Percentiles rank a stretch among this genome's conserved stretches.
These are phyloP conservation scores for Acanthamoeba lenticulata DNA, from an alignment of 208 protist species.

Conservation along the genomic window DNA sequence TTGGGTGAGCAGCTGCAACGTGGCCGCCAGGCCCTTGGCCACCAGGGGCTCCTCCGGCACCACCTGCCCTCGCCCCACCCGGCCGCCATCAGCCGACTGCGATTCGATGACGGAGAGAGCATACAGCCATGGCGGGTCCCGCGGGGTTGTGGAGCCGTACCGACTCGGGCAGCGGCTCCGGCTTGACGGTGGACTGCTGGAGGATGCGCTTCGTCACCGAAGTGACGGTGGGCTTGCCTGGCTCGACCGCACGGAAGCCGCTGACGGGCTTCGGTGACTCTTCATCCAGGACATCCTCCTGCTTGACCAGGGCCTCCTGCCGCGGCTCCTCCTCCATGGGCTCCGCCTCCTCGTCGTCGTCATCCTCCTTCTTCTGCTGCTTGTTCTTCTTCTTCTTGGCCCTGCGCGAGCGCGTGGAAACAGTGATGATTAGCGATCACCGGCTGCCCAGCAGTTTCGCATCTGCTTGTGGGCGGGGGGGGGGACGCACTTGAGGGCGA, in stretches of 20 bases:
- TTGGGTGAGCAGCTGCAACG: constrained; percentile 33
- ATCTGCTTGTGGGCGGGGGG: no score
- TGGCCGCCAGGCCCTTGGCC: constrained; percentile 37
- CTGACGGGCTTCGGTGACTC: not conserved
- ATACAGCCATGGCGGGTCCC: no score
- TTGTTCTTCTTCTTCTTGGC: constrained; percentile 28
- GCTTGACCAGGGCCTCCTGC: not conserved
- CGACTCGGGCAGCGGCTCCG: not conserved
- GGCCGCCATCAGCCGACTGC: no score
- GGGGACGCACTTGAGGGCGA: constrained; percentile 19
- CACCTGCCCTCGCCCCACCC: not conserved
- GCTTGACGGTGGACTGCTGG: not conserved
- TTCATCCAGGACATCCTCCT: not conserved
- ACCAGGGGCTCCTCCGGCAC: constrained; percentile 60
- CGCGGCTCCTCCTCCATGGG: not conserved
- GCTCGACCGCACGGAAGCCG: not conserved
- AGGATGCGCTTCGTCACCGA: not conserved
- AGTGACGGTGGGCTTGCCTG: not conserved
- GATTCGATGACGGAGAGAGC: no score
- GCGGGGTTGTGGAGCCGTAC: no score
- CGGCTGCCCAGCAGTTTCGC: no score
- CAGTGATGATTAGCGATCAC: no score
- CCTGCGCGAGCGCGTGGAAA: not conserved
- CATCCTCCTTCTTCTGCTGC: not conserved
- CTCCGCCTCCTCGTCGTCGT: no score